These are phyloP conservation scores for Malassezia caprae DNA, from an alignment of 1,284 basidiomycete species.

Conservation along the genomic window DNA sequence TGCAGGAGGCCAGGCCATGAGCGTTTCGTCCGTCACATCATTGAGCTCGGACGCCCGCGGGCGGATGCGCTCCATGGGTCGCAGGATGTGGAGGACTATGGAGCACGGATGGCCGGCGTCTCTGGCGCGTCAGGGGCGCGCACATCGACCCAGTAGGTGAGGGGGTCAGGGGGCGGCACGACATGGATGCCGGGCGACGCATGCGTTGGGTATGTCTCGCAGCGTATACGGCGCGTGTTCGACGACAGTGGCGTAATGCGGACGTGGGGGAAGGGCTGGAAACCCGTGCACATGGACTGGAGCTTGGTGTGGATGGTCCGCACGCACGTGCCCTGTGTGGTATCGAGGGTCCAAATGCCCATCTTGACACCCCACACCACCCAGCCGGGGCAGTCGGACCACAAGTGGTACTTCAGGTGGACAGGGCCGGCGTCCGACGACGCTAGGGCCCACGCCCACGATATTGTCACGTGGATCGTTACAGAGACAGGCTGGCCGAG, in stretches of 20 bases:
- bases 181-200: slow-evolving; percentile 20
- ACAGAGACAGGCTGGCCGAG: slow-evolving; percentile 4
- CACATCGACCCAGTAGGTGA: slow-evolving; percentile 22
- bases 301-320: slow-evolving; percentile 19
- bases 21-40: slow-evolving; percentile 25
- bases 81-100: neutral
- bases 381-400: slow-evolving; percentile 34
- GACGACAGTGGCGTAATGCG: slow-evolving; percentile 16
- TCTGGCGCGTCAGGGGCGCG: neutral
- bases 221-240: slow-evolving; percentile 3
- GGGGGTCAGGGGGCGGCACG: slow-evolving; percentile 9
- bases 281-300: slow-evolving; percentile 27
- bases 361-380: slow-evolving; percentile 31
- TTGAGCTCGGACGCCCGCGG: slow-evolving; percentile 30
- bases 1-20: slow-evolving; percentile 34
- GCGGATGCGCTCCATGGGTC: slow-evolving; percentile 22
- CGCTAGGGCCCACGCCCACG: neutral
- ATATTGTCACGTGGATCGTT: neutral
- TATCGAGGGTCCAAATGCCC: slow-evolving; percentile 15
- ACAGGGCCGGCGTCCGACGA: neutral
- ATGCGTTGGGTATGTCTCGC: slow-evolving; percentile 30
- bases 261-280: slow-evolving; percentile 18
- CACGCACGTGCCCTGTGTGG: neutral
- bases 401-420: slow-evolving; percentile 28
- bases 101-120: neutral